phyloP scores from a whole-genome alignment of 1,284 basidiomycete genomes.

The Melanopsichium pennsylvanicum region DNA sequence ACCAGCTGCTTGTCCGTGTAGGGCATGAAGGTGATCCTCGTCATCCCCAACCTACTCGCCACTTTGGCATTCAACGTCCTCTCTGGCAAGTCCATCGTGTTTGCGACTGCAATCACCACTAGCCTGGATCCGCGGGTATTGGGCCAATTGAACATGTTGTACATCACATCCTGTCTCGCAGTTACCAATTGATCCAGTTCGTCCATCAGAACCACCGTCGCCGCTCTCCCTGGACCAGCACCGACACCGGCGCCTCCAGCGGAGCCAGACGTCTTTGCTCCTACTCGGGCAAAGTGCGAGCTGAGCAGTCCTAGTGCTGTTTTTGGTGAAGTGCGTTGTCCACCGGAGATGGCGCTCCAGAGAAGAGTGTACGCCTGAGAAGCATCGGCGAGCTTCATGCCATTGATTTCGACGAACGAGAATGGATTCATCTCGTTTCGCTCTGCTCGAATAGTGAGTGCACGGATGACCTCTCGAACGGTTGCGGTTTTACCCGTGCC shows the following conservation, averaged over 20 bases:
- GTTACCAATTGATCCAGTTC: slow-evolving; percentile 97
- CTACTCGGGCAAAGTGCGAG: slow-evolving; percentile 47
- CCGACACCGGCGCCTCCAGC: slow-evolving; percentile 29
- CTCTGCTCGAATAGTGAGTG: slow-evolving; percentile 43
- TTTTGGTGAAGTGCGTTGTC: slow-evolving; percentile 50
- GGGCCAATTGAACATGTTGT: slow-evolving; percentile 99
- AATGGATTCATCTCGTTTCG: slow-evolving; percentile 86
- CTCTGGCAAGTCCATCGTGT: slow-evolving; percentile 97
- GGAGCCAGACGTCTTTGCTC: slow-evolving; percentile 28
- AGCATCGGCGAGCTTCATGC: slow-evolving; percentile 72
- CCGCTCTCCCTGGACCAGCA: slow-evolving; percentile 32
- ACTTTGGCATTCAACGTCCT: slow-evolving; percentile 90
- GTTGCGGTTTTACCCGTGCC: slow-evolving; percentile 92
- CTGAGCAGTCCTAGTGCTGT: slow-evolving; percentile 49
- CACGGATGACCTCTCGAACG: slow-evolving; percentile 89
- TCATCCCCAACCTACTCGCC: slow-evolving; percentile 90
- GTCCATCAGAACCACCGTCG: slow-evolving; percentile 94
- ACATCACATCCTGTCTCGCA: slow-evolving; percentile 94
- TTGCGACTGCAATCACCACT: slow-evolving; percentile 95
- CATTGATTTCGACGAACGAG: slow-evolving; percentile 97
- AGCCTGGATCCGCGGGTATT: slow-evolving; percentile 84
- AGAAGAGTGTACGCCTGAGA: slow-evolving; percentile 60
- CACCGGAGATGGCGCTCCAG: slow-evolving; percentile 56
- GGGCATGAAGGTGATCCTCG: slow-evolving; percentile 91
- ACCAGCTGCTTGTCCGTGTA: slow-evolving; percentile 84